Evolutionary conservation across 805 yeast genomes (phyloP), one percentile per base, ranked within the genome.

Genomic region (Cyberlindnera nakhonratchasimensis): DNA sequence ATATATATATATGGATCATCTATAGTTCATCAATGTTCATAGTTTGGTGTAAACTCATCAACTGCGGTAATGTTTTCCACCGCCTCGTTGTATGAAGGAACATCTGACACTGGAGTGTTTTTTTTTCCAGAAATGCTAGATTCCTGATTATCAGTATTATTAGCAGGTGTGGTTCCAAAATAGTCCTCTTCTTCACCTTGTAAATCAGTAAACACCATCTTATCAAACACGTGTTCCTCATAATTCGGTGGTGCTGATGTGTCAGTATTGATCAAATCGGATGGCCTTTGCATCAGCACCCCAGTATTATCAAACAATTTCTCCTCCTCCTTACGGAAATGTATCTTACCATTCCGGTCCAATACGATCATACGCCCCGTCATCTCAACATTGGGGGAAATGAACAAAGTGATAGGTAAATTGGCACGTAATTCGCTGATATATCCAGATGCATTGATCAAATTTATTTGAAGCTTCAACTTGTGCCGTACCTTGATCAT

Each of bases 381-480:
- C 47, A 89, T 73, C 1, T 82, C 72, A 6, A 87, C 82, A 53
- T 82, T 82, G 2, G 97, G 96, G 16, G 81, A 74, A 13, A 86
- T 76, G 61, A 77, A 85, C 17, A 86, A 58, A 24, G 71, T 72
- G 5, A 90, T 72, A 0, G 98, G 97, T 37, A 91, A 65, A 5
- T 91, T 82, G 0, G 96, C 96, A 21, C 96, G 71, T 40, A 91
- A 70, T 62, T 90, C 97, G 9, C 95, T 82, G 4, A 79, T 79
- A 56, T 86, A 93, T 5, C 90, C 90, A 52, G 82, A 88, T 0
- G 83, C 78, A 57, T 85, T 86, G 31, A 76, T 64, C 51, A 90
- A 69, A 6, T 81, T 78, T 37, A 90, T 77, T 17, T 76, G 80
- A 48, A 90, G 78, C 52, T 83, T 79, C 43, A 91, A 63, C 65